phyloP scores from a whole-genome alignment of 768 basidiomycete genomes.

The Mycena galopus region DNA sequence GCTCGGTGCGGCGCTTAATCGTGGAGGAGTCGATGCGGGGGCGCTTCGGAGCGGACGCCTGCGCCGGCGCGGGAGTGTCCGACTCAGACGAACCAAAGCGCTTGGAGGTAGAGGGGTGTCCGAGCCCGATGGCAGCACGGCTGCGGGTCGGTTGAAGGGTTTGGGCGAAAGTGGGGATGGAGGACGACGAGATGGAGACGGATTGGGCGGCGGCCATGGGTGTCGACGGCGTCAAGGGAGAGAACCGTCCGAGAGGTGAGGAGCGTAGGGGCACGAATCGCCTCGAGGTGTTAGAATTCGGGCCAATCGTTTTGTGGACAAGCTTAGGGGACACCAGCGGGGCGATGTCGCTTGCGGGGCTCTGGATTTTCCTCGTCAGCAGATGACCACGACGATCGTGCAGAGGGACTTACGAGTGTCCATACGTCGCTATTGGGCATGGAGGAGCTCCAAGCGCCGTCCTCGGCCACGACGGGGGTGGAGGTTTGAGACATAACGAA shows the following conservation, averaged over 20 bases:
- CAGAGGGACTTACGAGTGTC: slow-evolving; percentile 10
- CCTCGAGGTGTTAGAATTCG: background rate
- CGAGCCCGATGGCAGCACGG: slow-evolving; percentile 20
- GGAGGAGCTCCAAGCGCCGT: background rate
- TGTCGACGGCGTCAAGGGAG: background rate
- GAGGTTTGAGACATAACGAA: background rate
- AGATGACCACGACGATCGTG: background rate
- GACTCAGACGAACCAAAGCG: background rate
- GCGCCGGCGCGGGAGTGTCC: background rate
- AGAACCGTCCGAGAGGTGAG: background rate
- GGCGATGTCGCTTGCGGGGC: background rate
- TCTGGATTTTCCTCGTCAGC: slow-evolving; percentile 1
- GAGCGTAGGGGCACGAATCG: slow-evolving; percentile 3
- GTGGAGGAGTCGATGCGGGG: slow-evolving; percentile 21
- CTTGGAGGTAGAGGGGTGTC: slow-evolving; percentile 17
- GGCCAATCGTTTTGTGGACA: too few relatives aligned
- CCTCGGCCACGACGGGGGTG: background rate
- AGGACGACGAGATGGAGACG: too few relatives aligned
- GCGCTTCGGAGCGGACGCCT: background rate
- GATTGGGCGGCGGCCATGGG: background rate
- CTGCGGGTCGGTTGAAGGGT: background rate
- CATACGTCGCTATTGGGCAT: slow-evolving; percentile 24
- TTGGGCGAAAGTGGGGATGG: background rate
- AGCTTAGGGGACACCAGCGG: background rate
- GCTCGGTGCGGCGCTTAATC: slow-evolving; percentile 19